These are phyloP conservation scores for Colletotrichum horii DNA, from an alignment of 2,329 filamentous ascomycete species.

Conservation along the genomic window DNA sequence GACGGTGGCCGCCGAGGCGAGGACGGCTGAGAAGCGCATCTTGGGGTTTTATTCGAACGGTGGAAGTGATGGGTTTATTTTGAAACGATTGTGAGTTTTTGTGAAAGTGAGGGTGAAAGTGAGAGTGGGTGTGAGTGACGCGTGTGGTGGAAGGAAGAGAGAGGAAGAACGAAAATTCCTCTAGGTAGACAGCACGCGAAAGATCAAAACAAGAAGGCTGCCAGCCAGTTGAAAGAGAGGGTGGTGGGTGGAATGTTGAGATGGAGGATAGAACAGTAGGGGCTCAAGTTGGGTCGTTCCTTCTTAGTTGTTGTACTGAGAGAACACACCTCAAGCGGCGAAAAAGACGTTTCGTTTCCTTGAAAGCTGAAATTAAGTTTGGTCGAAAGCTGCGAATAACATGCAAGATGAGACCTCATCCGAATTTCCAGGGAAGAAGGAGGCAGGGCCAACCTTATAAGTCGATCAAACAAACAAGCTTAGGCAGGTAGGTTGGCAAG, in stretches of 20 bases:
- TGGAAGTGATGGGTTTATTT: background rate
- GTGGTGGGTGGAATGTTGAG: background rate
- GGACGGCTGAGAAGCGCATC: conserved; percentile 9
- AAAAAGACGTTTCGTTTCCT: background rate
- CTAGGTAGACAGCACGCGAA: background rate
- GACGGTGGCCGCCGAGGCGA: conserved; percentile 1
- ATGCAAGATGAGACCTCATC: background rate
- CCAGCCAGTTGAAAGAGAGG: background rate
- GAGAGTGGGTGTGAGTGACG: background rate
- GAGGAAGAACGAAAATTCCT: background rate
- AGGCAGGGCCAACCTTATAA: conserved; percentile 20
- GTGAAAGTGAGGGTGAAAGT: background rate
- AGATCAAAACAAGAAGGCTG: background rate
- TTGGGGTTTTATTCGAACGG: background rate
- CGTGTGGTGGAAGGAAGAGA: background rate
- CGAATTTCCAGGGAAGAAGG: background rate
- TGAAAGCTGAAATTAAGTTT: background rate
- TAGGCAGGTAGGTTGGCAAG: background rate
- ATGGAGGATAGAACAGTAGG: background rate
- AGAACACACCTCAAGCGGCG: background rate
- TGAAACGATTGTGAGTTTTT: background rate
- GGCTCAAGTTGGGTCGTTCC: background rate
- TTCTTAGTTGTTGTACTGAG: background rate
- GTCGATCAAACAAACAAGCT: background rate
- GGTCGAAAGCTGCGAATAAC: background rate